These are phyloP conservation scores for Termitomyces heimii DNA, from an alignment of 768 basidiomycete genomes.

Conservation along the genomic window DNA sequence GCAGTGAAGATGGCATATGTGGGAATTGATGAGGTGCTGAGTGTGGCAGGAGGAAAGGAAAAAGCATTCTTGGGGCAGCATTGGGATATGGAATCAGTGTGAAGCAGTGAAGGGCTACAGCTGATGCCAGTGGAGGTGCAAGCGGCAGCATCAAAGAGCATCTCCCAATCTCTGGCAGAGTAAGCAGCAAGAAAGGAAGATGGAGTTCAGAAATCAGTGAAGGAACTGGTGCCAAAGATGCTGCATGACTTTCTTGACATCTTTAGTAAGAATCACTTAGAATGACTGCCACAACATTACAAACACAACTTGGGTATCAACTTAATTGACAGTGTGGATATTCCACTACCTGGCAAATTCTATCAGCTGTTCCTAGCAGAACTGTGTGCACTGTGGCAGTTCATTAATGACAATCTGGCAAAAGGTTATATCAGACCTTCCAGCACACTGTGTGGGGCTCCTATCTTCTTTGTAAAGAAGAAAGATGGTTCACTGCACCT, in stretches of 20 bases:
- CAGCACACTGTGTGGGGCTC: too few species aligned
- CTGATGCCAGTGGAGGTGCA: background rate
- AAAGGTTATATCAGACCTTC: too few species aligned
- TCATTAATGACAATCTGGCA: too few species aligned
- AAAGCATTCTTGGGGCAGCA: background rate
- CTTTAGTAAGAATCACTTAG: background rate
- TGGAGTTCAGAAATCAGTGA: background rate
- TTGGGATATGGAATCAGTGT: background rate
- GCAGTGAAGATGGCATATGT: rapidly evolving
- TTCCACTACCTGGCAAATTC: too few species aligned
- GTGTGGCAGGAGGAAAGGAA: background rate
- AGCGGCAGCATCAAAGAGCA: background rate
- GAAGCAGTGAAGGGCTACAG: background rate
- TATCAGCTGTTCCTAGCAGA: too few species aligned
- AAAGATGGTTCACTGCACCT: too few species aligned
- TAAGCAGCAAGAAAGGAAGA: background rate
- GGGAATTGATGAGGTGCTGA: background rate
- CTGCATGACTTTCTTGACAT: background rate
- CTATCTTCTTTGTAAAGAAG: too few species aligned
- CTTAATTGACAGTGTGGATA: too few species aligned
- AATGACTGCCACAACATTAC: too few species aligned
- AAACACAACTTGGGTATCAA: too few species aligned
- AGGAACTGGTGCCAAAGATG: background rate
- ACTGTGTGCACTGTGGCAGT: too few species aligned
- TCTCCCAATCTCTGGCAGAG: background rate